Conservation (phyloP, 306 rosid genomes). For the Cicer chorassanicum region DNA sequence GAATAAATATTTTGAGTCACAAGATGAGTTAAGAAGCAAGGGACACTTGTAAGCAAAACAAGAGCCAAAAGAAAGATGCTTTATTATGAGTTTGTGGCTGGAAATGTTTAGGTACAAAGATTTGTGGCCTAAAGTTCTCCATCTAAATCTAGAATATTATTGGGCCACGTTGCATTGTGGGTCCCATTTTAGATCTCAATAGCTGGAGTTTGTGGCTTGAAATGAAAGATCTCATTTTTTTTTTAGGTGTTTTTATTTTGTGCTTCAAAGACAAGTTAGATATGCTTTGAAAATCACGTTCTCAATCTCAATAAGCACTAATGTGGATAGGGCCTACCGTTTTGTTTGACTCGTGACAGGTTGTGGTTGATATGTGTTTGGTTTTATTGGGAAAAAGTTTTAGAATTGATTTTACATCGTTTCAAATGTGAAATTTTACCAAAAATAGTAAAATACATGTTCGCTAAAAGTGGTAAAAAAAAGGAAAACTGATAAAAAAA, state of each 20-base stretch:
- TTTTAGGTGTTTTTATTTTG: too few relatives aligned
- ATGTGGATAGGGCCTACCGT: too few relatives aligned
- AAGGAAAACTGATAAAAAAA: too few relatives aligned
- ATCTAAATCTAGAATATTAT: conserved; percentile 57
- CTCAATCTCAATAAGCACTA: background rate
- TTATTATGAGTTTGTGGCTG: conserved; percentile 60
- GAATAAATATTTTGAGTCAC: background rate
- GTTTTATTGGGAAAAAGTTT: too few relatives aligned
- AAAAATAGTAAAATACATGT: too few relatives aligned
- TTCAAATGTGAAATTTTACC: too few relatives aligned
- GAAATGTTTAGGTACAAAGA: conserved; percentile 32
- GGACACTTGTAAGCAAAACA: conserved; percentile 10
- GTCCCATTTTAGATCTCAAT: conserved; percentile 37
- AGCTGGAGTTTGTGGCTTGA: conserved; percentile 17
- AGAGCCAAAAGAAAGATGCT: conserved; percentile 10
- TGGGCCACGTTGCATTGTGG: conserved; percentile 41
- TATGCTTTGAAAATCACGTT: conserved; percentile 21
- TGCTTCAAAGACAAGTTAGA: background rate
- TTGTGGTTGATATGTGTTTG: too few relatives aligned
- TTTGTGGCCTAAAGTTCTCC: conserved; percentile 64
- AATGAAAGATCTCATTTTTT: background rate
- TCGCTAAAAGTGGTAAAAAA: too few relatives aligned
- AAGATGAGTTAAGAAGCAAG: background rate
- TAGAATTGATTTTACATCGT: too few relatives aligned
- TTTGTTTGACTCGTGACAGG: too few relatives aligned